Evolutionary conservation across 2,329 filamentous ascomycete genomes (phyloP), one percentile per base, ranked within the genome.

Genomic region (Botrytis sinoallii): DNA sequence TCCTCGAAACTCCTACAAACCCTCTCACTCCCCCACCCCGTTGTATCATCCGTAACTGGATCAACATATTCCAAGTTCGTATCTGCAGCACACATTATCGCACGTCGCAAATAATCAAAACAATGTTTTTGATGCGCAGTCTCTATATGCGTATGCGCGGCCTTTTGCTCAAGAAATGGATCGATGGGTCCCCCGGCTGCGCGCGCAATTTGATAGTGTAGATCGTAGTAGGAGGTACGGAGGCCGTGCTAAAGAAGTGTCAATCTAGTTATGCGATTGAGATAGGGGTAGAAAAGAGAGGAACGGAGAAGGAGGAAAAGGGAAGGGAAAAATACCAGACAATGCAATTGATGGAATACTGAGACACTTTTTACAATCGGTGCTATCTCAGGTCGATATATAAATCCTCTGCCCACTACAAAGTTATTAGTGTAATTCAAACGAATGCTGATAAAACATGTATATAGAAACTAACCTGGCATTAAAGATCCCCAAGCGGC

Each of bases 291-390:
- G 3, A 14, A 4, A 6, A 32, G 22, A 32, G 40, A 25, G 9
- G 25, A 29, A 18, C 6, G 5, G 16, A 3, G 42, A 18, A 20
- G 3, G 32, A 16, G 9, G 22, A 3, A 16, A 25, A 14, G 8
- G 65, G 14, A 66, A 42, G 40, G 40, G 18, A 20, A 6, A 61
- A 38, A 6, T 46, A 76, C 75, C 2, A 77, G 70, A 29, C 75
- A 77, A 63, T 77, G 75, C 2, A 77, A 32, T 66, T 77, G 75
- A 42, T 77, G 75, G 46, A 77, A 77, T 55, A 75, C 75, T 0
- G 75, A 67, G 14, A 72, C 48, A 20, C 64, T 64, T 32, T 57
- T 59, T 8, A 72, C 48, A 20, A 48, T 59, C 1, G 71, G 64
- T 20, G 71, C 44, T 44, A 72, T 69, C 14, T 61, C 38, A 1